Percentiles rank a stretch among this genome's conserved stretches.
phyloP scores from a whole-genome alignment of 78 protist genomes.

The Dictyostelium purpureum region DNA sequence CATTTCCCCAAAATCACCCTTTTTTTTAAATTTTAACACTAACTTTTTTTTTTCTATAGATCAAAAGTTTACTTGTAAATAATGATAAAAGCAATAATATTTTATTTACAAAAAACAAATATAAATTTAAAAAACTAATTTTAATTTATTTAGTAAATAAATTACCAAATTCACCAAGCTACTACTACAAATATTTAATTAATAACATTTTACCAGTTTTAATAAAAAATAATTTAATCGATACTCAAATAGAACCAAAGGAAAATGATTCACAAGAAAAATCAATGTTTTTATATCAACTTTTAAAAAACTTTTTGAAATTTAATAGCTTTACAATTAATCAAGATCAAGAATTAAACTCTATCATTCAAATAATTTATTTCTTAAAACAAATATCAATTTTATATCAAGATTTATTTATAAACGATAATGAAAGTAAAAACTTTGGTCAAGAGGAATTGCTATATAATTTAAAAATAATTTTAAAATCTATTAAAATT shows the following conservation, averaged over 20 bases:
- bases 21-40: not conserved
- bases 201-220: not conserved
- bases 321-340: not conserved
- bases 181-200: not conserved
- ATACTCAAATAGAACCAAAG: not conserved
- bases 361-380: not conserved
- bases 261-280: not conserved
- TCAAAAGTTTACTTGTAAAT: not conserved
- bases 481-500: not conserved
- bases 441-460: too few relatives aligned
- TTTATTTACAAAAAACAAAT: not conserved
- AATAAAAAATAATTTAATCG: not conserved
- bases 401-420: constrained; percentile 4
- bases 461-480: not conserved
- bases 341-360: not conserved
- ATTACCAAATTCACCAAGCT: constrained; percentile 6
- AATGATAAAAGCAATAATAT: not conserved
- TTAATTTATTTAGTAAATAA: not conserved
- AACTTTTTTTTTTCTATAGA: too few relatives aligned
- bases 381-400: constrained; percentile 14
- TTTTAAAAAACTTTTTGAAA: not conserved
- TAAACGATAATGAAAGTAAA: not conserved
- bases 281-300: not conserved
- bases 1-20: not conserved
- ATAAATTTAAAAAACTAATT: constrained; percentile 5